Conservation (phyloP, 768 basidiomycete genomes). For the Cyclocybe cylindracea region DNA sequence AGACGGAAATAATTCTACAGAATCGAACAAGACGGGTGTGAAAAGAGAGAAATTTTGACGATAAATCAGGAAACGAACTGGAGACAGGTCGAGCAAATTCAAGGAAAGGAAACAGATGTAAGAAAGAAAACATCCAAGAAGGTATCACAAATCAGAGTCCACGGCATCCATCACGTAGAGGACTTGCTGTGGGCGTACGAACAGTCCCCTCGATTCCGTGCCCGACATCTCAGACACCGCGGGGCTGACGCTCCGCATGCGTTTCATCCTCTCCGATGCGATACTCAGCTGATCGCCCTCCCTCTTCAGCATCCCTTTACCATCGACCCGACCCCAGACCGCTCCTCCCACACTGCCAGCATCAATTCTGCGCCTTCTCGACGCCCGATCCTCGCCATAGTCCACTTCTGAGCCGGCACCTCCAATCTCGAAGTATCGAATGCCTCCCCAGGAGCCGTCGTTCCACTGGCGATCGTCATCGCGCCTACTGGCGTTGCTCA, state of each 20-base stretch:
- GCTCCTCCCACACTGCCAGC: constrained; percentile 19
- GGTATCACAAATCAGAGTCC: constrained; percentile 57
- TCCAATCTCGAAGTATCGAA: constrained; percentile 83
- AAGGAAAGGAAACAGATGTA: neutral
- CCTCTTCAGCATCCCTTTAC: constrained; percentile 36
- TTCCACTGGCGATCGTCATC: constrained; percentile 77
- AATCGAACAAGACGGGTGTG: no score
- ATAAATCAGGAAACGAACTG: neutral
- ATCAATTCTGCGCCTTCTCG: constrained; percentile 46
- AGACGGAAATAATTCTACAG: no score
- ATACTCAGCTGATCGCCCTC: constrained; percentile 47
- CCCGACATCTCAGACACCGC: constrained; percentile 53
- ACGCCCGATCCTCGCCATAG: constrained; percentile 49
- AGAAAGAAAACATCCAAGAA: constrained; percentile 4
- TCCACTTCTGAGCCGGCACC: constrained; percentile 60
- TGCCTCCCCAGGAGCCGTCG: constrained; percentile 80
- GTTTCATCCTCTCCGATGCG: constrained; percentile 66
- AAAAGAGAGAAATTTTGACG: neutral
- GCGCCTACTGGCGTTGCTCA: constrained; percentile 10
- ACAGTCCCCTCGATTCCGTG: constrained; percentile 69
- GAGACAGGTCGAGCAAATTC: neutral
- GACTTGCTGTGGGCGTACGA: constrained; percentile 85
- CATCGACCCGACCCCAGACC: constrained; percentile 20
- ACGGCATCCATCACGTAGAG: constrained; percentile 86
- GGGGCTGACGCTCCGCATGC: constrained; percentile 73